Percentiles rank a stretch among this genome's conserved stretches.
Conservation (phyloP, 352 stramenopile genomes). For the Globisporangium solare region DNA sequence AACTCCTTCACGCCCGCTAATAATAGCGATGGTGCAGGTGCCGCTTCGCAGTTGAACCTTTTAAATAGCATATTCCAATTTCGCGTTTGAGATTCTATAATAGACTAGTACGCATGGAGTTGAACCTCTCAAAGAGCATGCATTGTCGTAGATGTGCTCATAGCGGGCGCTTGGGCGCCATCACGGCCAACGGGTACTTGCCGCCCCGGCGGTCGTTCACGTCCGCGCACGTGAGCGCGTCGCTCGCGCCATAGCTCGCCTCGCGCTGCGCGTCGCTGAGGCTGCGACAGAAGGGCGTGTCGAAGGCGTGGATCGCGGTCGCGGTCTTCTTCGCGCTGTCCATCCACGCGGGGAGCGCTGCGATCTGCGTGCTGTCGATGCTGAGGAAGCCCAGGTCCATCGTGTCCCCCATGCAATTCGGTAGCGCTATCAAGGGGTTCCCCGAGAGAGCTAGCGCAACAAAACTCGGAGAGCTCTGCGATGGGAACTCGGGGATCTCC, state of each 20-base stretch:
- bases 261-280: conserved; percentile 5
- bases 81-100: too few relatives aligned
- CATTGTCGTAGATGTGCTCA: not conserved
- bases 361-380: conserved; percentile 26
- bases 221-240: conserved; percentile 16
- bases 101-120: too few relatives aligned
- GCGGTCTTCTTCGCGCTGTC: conserved; percentile 15
- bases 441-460: conserved; percentile 16
- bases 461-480: too few relatives aligned
- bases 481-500: not conserved
- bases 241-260: not conserved
- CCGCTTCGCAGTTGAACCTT: too few relatives aligned
- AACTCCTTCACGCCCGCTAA: too few relatives aligned
- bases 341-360: conserved; percentile 23
- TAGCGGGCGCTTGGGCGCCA: conserved; percentile 7
- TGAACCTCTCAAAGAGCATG: too few relatives aligned
- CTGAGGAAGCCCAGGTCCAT: conserved; percentile 25
- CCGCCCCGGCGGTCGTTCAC: conserved; percentile 11
- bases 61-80: too few relatives aligned
- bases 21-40: too few relatives aligned
- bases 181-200: conserved; percentile 17
- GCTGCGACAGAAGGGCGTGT: conserved; percentile 27
- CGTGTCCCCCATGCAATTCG: conserved; percentile 8
- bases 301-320: conserved; percentile 21
- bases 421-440: conserved; percentile 26